Percentiles rank a stretch among this genome's conserved stretches.
Evolutionary conservation across 177 flowering plant genomes (phyloP).

Genomic region (Vitis hybrid): DNA sequence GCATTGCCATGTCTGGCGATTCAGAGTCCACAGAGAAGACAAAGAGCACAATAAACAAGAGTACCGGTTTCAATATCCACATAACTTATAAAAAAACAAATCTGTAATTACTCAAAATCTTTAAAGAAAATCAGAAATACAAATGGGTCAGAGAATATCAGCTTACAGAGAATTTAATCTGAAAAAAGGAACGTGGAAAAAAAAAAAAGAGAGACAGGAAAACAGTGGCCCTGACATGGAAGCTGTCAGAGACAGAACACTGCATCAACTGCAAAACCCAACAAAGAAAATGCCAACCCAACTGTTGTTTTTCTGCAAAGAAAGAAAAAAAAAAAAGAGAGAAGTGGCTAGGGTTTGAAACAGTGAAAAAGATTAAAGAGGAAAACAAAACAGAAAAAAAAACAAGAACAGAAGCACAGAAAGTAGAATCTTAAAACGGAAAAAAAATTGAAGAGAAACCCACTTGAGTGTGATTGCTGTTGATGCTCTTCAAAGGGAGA

Average conservation of each 20-base stretch:
- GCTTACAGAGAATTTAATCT: neutral
- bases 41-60: neutral
- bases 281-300: neutral
- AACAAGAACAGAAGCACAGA: too few relatives aligned
- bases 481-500: neutral
- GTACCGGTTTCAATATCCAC: neutral
- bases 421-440: neutral
- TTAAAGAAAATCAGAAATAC: neutral
- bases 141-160: neutral
- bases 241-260: constrained; percentile 17
- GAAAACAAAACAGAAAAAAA: neutral
- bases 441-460: constrained; percentile 1
- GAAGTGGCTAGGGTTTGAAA: neutral
- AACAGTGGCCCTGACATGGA: constrained; percentile 21
- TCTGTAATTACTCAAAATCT: neutral
- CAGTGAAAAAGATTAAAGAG: neutral
- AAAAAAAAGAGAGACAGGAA: constrained; percentile 8
- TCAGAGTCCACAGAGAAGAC: neutral
- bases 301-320: neutral
- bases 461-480: neutral
- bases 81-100: neutral
- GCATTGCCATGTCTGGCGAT: constrained; percentile 8
- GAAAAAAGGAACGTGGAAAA: neutral
- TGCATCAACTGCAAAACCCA: neutral
- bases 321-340: neutral